Base-by-base conservation (phyloP, 805 yeast species). In the Candida pseudoglaebosa region DNA sequence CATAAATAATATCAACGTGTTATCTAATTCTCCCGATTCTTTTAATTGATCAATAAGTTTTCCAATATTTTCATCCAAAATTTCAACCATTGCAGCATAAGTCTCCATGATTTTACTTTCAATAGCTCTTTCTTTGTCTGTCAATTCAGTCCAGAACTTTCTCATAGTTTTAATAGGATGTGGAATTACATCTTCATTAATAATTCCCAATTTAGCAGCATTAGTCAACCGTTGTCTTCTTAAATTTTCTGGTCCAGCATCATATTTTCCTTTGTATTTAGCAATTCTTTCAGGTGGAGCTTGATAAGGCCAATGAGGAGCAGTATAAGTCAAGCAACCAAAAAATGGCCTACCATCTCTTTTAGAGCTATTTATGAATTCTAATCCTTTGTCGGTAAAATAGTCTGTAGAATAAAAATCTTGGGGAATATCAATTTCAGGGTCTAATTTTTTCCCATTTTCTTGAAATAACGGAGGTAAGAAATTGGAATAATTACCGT, bases 261-360 rank as follows among this genome's bases (percentile, higher is more conserved):
- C 70, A 46, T 74, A 72, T 5, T 55, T 43, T 3, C 78, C 77
- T 38, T 62, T 61, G 51, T 78, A 75, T 41, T 76, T 74, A 4
- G 55, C 65, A 36, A 76, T 61, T 5, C 62, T 50, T 4, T 71
- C 72, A 35, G 54, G 54, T 4, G 81, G 81, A 1, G 83, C 83
- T 53, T 78, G 83, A 48, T 69, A 66, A 8, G 84, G 84, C 83
- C 84, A 78, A 50, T 78, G 83, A 2, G 83, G 84, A 1, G 84
- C 83, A 4, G 82, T 76, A 47, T 74, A 77, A 5, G 82, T 78
- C 40, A 78, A 57, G 17, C 63, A 54, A 3, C 78, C 77, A 40
- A 77, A 73, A 44, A 74, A 78, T 7, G 83, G 83, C 47, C 72
- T 58, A n/a, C 59, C 73, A 4, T 49, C 47, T 35, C 75, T 56